Percentiles rank a stretch among this genome's conserved stretches.
Evolutionary conservation across 306 rosid genomes (phyloP).

Genomic region (Cicer judaicum): DNA sequence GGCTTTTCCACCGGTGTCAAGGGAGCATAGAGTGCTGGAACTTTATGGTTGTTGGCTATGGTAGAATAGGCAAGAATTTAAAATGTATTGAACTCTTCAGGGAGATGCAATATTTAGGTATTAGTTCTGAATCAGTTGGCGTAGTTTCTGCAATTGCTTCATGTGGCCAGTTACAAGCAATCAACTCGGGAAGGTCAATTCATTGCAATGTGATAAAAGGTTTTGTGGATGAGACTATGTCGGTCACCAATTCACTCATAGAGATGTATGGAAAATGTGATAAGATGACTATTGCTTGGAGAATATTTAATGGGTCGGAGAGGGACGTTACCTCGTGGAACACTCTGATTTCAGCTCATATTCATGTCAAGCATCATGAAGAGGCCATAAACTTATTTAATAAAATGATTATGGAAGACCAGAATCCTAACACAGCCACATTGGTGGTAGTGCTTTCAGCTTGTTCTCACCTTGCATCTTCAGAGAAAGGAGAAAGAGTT

Average conservation of each 20-base stretch:
- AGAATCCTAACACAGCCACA: conserved; percentile 65
- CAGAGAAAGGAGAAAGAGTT: conserved; percentile 60
- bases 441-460: conserved; percentile 62
- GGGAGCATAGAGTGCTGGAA: conserved; percentile 59
- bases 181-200: conserved; percentile 62
- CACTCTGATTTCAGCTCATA: conserved; percentile 68
- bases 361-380: conserved; percentile 49
- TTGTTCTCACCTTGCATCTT: conserved; percentile 73
- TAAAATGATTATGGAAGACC: conserved; percentile 57
- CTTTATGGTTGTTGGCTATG: conserved; percentile 61
- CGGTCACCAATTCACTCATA: conserved; percentile 62
- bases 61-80: conserved; percentile 48
- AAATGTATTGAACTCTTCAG: conserved; percentile 62
- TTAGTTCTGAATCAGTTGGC: conserved; percentile 54
- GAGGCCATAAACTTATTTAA: conserved; percentile 62
- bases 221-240: conserved; percentile 49
- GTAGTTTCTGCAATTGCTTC: conserved; percentile 63
- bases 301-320: conserved; percentile 51
- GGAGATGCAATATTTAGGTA: conserved; percentile 59
- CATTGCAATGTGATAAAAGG: conserved; percentile 63
- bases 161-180: conserved; percentile 57
- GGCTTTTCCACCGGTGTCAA: conserved; percentile 51
- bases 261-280: conserved; percentile 81
- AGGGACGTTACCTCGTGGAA: conserved; percentile 70
- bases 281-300: conserved; percentile 53